phyloP scores from a whole-genome alignment of 1,284 basidiomycete genomes.

The Apiotrichum laibachii region DNA sequence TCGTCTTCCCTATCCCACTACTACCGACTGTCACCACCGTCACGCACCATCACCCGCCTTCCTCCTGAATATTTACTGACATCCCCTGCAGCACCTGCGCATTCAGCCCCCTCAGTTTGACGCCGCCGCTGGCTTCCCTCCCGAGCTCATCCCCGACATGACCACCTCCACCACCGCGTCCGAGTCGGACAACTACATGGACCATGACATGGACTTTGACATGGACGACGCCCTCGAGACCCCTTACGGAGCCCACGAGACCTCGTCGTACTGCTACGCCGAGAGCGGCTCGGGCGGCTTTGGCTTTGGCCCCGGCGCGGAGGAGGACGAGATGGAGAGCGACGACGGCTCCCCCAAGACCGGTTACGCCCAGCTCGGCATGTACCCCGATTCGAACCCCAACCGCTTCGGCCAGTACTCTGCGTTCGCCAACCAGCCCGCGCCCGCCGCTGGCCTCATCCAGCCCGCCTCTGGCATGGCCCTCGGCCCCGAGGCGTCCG shows the following conservation, averaged over 20 bases:
- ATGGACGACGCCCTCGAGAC: slow-evolving; percentile 20
- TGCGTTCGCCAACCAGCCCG: slow-evolving; percentile 12
- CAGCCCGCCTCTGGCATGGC: slow-evolving; percentile 35
- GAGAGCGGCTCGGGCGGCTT: slow-evolving; percentile 42
- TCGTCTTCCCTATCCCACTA: neutral
- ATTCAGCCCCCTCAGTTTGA: slow-evolving; percentile 13
- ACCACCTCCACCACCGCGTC: slow-evolving; percentile 16
- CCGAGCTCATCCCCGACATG: slow-evolving; percentile 40
- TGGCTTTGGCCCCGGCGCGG: slow-evolving; percentile 46
- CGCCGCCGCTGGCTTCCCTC: slow-evolving; percentile 21
- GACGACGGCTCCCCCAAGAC: slow-evolving; percentile 13
- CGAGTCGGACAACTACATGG: slow-evolving; percentile 32
- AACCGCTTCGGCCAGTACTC: neutral
- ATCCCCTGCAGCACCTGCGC: slow-evolving; percentile 17
- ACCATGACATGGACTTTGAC: slow-evolving; percentile 39
- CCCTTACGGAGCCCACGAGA: neutral
- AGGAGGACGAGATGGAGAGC: slow-evolving; percentile 42
- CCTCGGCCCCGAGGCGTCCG: slow-evolving; percentile 27
- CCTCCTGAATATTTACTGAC: neutral
- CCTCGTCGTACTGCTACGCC: slow-evolving; percentile 28
- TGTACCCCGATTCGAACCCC: slow-evolving; percentile 5
- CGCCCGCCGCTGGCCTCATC: slow-evolving; percentile 37
- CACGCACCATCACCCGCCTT: too few relatives aligned
- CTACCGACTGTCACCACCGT: neutral
- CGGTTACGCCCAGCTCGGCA: slow-evolving; percentile 15